A percentile compares a stretch with the other conserved stretches of the same genome.
phyloP scores from a whole-genome alignment of 1,139 yeast species.

The Kazachstania sp. region DNA sequence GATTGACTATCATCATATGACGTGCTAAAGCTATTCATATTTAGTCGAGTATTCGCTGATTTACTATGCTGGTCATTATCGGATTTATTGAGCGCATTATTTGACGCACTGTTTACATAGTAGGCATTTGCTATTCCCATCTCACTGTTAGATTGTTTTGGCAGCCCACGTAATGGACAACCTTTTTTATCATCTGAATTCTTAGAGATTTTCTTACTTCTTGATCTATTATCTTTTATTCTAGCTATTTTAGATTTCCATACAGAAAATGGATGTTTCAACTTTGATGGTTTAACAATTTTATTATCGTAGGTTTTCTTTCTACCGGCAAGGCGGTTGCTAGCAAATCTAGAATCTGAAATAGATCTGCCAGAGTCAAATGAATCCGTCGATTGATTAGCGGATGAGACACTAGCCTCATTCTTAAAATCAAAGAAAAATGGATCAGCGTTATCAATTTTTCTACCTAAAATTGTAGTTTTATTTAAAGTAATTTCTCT shows the following conservation, averaged over 20 bases:
- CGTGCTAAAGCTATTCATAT: neutral
- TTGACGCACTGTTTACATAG: neutral
- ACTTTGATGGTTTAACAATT: neutral
- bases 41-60: neutral
- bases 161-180: too few species aligned
- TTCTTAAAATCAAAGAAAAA: slow-evolving; percentile 22
- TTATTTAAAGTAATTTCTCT: slow-evolving; percentile 22
- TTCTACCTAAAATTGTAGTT: slow-evolving; percentile 27
- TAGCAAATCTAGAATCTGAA: neutral
- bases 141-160: neutral
- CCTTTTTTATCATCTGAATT: slow-evolving; percentile 2
- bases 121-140: neutral
- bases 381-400: neutral
- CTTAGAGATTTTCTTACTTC: neutral
- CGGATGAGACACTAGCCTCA: slow-evolving; percentile 5
- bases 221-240: slow-evolving; percentile 6
- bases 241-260: slow-evolving; percentile 13
- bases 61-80: neutral
- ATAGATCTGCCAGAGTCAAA: neutral
- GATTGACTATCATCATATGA: slow-evolving; percentile 3
- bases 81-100: neutral
- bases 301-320: neutral
- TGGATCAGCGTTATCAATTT: slow-evolving; percentile 24
- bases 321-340: neutral
- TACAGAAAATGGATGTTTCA: slow-evolving; percentile 10